Evolutionary conservation across 495 filamentous ascomycete genomes (phyloP), one percentile per base, ranked within the genome.

Genomic region (Penicillium lividum): DNA sequence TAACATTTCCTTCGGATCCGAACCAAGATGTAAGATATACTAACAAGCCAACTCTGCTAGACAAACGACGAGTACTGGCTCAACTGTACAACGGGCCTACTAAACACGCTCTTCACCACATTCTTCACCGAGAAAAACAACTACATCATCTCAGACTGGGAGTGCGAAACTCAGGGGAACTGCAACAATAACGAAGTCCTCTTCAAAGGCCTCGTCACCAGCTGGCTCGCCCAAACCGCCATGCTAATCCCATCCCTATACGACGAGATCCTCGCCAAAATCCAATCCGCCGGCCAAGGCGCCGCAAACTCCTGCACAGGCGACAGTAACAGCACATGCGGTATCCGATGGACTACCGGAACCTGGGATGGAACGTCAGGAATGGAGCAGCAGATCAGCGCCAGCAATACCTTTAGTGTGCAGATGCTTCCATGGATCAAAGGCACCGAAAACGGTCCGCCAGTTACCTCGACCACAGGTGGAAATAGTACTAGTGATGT

Each of bases 141-240:
- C 29, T 59, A 61, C 36, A 73, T 79, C 58, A 72, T 88, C 69
- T 76, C 87, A 65, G 89, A 91, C 67, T 78, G 83, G n/a, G 78
- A 82, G 46, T 92, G 88, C 74, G 89, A 93, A 64, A 66, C 73
- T 0, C 64, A 65, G 13, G 74, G 70, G 43, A 80, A 77, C 50
- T 92, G 89, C 74, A 77, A 87, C 69, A 68, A 82, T 54, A 89
- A 93, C 72, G 87, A 92, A 66, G 83, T 86, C 54, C 84, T 85
- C 27, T 94, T 95, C 82, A 93, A 93, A 68, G 89, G 88, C 4
- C 88, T 90, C 61, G 78, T 92, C 7, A 75, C 86, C 9, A 82
- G 86, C 9, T 93, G 90, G 88, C 83, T 96, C 74, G 86, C 87
- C 2, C 79, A 83, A 5, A 84, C 86, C 5, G 85, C 85, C 0